Conservation (phyloP, 2,329 filamentous ascomycete genomes). For the Neonectria magnoliae region DNA sequence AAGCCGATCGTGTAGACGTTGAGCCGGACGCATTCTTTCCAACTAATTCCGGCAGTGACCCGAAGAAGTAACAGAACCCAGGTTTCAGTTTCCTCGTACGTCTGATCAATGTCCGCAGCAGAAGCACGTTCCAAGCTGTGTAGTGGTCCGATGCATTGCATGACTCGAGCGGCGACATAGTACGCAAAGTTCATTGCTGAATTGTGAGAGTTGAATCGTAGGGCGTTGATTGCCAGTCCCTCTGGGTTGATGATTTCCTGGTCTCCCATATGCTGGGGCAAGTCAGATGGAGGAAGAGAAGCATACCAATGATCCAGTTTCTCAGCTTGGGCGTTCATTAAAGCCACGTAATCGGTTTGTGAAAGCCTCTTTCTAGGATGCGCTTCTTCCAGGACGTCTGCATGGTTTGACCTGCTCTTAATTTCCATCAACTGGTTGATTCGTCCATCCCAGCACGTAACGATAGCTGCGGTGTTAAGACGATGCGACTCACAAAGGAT, state of each 20-base stretch:
- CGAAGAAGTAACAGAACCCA: conserved; percentile 37
- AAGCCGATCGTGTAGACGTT: conserved; percentile 39
- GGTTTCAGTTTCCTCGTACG: neutral
- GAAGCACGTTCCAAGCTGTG: neutral
- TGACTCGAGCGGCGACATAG: conserved; percentile 17
- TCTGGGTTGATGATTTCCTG: neutral
- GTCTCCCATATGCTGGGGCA: neutral
- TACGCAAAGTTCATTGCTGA: conserved; percentile 29
- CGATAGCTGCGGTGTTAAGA: conserved; percentile 2
- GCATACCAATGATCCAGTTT: conserved; percentile 20
- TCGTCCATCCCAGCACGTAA: neutral
- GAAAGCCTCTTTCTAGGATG: neutral
- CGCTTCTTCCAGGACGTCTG: neutral
- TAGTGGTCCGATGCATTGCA: conserved; percentile 1
- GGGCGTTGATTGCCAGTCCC: neutral
- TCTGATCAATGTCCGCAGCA: neutral
- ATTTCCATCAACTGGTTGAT: fast-evolving
- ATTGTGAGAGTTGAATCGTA: conserved; percentile 15
- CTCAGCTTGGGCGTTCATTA: neutral
- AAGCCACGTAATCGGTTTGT: neutral
- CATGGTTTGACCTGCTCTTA: too few relatives aligned
- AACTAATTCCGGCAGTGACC: conserved; percentile 34
- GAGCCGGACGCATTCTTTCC: conserved; percentile 34
- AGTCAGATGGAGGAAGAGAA: neutral
- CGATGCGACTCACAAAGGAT: conserved; percentile 25